phyloP scores from a whole-genome alignment of 2,329 filamentous ascomycete genomes.

The Hypocrella siamensis region DNA sequence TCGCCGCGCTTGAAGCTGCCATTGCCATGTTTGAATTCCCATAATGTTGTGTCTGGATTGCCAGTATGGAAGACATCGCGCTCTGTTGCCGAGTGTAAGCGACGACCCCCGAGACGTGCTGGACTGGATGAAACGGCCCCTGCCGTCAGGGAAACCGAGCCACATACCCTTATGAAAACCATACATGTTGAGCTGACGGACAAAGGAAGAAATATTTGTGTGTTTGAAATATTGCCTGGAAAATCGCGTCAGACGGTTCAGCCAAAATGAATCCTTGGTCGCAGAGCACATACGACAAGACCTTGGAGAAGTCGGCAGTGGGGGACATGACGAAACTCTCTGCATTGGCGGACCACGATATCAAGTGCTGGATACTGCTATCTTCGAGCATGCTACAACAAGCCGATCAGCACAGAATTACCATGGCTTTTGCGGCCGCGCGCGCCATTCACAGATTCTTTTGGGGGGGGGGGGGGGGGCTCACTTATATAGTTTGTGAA shows the following conservation, averaged over 20 bases:
- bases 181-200: slow-evolving; percentile 97
- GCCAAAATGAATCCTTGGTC: no score
- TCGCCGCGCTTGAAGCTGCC: slow-evolving; percentile 95
- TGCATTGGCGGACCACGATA: slow-evolving; percentile 85
- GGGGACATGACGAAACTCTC: slow-evolving; percentile 99
- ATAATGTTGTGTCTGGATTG: slow-evolving; percentile 81
- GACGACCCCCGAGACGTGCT: no score
- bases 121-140: no score
- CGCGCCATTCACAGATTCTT: no score
- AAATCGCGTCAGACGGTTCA: slow-evolving; percentile 2
- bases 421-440: neutral
- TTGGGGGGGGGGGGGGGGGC: slow-evolving; percentile 14
- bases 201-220: slow-evolving; percentile 97
- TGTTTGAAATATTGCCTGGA: slow-evolving; percentile 95
- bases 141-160: no score
- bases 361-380: slow-evolving; percentile 79
- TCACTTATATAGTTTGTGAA: slow-evolving; percentile 97
- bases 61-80: slow-evolving; percentile 97
- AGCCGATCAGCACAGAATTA: slow-evolving; percentile 1
- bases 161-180: slow-evolving; percentile 92
- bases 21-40: slow-evolving; percentile 98
- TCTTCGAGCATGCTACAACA: slow-evolving; percentile 82
- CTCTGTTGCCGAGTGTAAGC: no score
- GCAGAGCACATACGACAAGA: slow-evolving; percentile 63
- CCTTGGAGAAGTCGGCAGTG: slow-evolving; percentile 93